Base-by-base conservation (phyloP, 2,329 filamentous ascomycete species). In the Ophiostoma novo-ulmi region DNA sequence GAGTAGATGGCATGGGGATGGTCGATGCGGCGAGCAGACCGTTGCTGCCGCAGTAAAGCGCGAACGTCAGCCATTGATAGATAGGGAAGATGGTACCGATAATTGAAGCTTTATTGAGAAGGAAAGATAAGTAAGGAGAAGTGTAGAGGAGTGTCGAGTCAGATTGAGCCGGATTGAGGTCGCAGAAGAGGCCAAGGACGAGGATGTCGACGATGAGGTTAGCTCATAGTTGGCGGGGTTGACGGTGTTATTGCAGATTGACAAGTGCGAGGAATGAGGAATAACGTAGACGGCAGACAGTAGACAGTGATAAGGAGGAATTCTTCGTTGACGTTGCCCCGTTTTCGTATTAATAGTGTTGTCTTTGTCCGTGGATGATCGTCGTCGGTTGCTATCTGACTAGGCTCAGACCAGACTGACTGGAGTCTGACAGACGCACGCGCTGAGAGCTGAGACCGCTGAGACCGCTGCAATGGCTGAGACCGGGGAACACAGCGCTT, bases 21-120 rank as follows among this genome's bases (percentile, higher is more conserved):
- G 69, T 88, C 85, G 76, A 94, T 88, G 74, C 90, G 87, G 71
- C 92, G 88, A 73, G 90, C 86, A 70, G 88, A 88, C 74, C 92
- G 88, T 79, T 94, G 91, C 76, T 89, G 90, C 75, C 91, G 91
- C 71, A 96, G 85, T 67, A 97, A 86, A 48, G 91, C 87, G 75
- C 93, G 90, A 36, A 92, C 89, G 79, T 96, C 92, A 75, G 91
- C 85, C 91, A 95, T 94, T 74, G 55, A 31, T 31, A 31, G 31
- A 31, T 31, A 5, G 26, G 52, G 39, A 17, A 44, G 39, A 44
- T 31, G n/a, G 58, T 17, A 35, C 1, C 3, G 22, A 3, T 31
- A 22, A 17, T 44, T 2, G 13, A 3, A 44, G 41, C 41, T 44
- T 11, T 3, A 5, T 63, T 8, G 26, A 63, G 58, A 22, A 17